Base-by-base conservation (phyloP, 2,329 filamentous ascomycete genomes). In the Monilinia fructigena region DNA sequence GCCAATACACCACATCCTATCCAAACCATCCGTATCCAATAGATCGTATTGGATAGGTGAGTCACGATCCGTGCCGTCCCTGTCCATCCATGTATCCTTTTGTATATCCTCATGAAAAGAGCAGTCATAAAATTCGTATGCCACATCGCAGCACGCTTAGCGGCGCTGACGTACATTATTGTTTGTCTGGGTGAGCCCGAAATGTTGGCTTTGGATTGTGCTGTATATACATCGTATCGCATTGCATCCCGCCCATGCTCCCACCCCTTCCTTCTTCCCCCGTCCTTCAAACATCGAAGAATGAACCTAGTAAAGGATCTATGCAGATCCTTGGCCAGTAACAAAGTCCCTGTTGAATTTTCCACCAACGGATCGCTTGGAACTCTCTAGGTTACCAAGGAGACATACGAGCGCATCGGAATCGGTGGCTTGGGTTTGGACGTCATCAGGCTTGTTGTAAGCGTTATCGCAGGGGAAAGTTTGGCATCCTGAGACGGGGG, bases 401-500 rank as follows among this genome's bases (percentile, higher is more conserved):
- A 76, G 67, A 75, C 80, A 82, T 74, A 85, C 76, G 71, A 86
- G 77, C 69, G 85, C 79, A 20, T 71, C 74, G 75, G 82, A 81
- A 8, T 70, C 54, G 40, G 83, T 85, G 50, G 77, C 74, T 77
- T 84, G 82, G 74, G 85, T 87, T 77, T 85, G 82, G 70, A 85
- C 71, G 68, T 87, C 85, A 66, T 86, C 81, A 12, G 79, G 73
- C 20, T 78, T 74, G 76, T 82, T 84, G 80, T 87, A 87, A 68
- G 77, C 80, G 69, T 82, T 85, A 74, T 78, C 68, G 77, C 84
- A 86, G 58, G 83, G 83, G 78, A 82, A 85, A 12, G 70, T 66
- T 63, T 78, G 75, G 76, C 84, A 86, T 53, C 84, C 84, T 26
- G 82, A 85, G 72, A 80, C 76, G 72, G 80, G 68, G 10, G 68